Evolutionary conservation across 441 rosid species (phyloP), one percentile per base, ranked within the genome.

Genomic region (Flueggea neowawraea): DNA sequence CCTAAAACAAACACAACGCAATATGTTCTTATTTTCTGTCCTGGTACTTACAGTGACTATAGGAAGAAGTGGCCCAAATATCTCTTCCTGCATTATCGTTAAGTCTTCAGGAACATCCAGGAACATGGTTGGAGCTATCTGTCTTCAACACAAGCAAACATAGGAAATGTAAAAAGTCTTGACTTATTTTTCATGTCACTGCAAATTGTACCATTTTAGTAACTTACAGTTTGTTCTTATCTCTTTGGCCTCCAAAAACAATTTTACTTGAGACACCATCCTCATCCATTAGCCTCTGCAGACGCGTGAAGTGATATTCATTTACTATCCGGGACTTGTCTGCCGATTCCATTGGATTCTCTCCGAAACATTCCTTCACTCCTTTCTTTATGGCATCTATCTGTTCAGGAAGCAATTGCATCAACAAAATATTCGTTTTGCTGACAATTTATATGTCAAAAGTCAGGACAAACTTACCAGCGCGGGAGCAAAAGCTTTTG

Each of bases 281-380:
- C 53, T 92, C 98, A 12, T 89, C 89, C 77, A 92, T 59, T 51
- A 89, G 72, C 70, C 82, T 88, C 36, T 69, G 51, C 44, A 92
- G n/a, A 10, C 96, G 95, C 48, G 63, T 60, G 60, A 82, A 88
- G 75, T 92, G 98, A 65, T 73, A 82, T 5, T 78, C 62, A 71
- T 76, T 86, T 36, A 89, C 94, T 16, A 92, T 81, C 54, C 90
- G 89, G n/a, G 95, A 84, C 61, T 86, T 57, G 71, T 92, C 91
- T 57, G 79, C 83, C 0, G 96, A 90, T 64, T 86, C 89, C 81
- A 92, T 51, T 1, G 94, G 87, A 64, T 82, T 77, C 68, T 80
- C 76, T 64, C 98, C 98, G 6, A 76, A 92, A 75, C 81, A 87
- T 5, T 43, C 68, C 66, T 83, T 86, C 64, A 92, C 31, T 62